Base-by-base conservation (phyloP, 129 eudicot genomes). In the Chrysanthemum makinoi region DNA sequence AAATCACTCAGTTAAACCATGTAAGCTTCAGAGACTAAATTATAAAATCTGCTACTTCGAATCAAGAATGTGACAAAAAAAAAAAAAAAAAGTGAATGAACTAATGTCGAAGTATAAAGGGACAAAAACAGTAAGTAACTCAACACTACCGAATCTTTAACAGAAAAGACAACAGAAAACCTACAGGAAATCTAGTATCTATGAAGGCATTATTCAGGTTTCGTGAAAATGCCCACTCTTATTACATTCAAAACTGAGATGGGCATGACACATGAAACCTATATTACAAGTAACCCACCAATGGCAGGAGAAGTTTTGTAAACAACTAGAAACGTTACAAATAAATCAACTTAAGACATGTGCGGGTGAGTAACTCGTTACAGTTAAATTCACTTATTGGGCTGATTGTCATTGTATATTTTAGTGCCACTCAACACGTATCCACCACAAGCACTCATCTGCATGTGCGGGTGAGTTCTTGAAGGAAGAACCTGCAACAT, bases 401-500 rank as follows among this genome's bases (percentile, higher is more conserved):
- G 57, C 61, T 72, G 72, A 26, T 78, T 60, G 26, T 43, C 70
- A 26, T 65, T 64, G 73, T 75, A 76, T 70, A 90, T 84, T 80
- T 82, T 85, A 10, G 87, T 94, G 58, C 99, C 99, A 64, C 96
- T 89, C 65, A 90, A 62, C 43, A 94, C 51, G 39, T 87, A 94
- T 35, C 99, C 99, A 5, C 99, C 96, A 64, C 72, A 85, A 49
- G 90, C 87, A 68, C 93, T 89, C 99, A 90, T 94, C 79, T 94
- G 99, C 99, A 94, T 94, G 57, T 86, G 91, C 13, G 99, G 99
- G 57, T 94, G 99, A 62, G 96, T 87, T 87, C 99, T 90, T 75
- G 91, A 94, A 24, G 97, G 97, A 80, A 94, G 92, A 73, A 94
- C 91, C 99, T 94, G 84, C 82, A 76, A 66, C 15, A 74, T 65